phyloP scores from a whole-genome alignment of 73 alveolate genomes.

The Paramecium biaurelia region DNA sequence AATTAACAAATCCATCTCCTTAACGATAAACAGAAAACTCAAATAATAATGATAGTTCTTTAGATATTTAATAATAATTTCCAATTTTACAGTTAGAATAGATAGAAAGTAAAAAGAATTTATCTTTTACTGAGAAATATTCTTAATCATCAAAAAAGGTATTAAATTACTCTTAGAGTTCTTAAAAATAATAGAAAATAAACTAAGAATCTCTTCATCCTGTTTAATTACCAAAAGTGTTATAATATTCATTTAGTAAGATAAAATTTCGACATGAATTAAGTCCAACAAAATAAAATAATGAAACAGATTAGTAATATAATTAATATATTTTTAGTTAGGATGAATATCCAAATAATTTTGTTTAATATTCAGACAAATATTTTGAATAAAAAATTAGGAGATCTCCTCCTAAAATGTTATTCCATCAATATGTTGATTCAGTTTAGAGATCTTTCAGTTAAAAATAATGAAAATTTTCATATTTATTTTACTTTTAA shows the following conservation, averaged over 20 bases:
- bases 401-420: neutral
- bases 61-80: neutral
- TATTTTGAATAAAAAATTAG: neutral
- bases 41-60: neutral
- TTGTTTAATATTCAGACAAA: neutral
- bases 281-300: neutral
- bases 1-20: neutral
- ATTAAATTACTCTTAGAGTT: neutral
- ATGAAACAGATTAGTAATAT: neutral
- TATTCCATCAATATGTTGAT: neutral
- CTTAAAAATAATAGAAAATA: neutral
- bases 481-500: neutral
- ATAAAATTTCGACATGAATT: neutral
- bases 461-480: neutral
- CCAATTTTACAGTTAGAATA: neutral
- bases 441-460: neutral
- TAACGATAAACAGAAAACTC: neutral
- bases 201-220: neutral
- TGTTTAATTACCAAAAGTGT: neutral
- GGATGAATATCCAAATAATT: neutral
- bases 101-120: neutral
- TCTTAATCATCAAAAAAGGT: neutral
- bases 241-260: neutral
- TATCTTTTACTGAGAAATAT: neutral
- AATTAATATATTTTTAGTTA: neutral